Conservation (phyloP, 202 grass and related monocot genomes). For the Miscanthus sacchariflorus region DNA sequence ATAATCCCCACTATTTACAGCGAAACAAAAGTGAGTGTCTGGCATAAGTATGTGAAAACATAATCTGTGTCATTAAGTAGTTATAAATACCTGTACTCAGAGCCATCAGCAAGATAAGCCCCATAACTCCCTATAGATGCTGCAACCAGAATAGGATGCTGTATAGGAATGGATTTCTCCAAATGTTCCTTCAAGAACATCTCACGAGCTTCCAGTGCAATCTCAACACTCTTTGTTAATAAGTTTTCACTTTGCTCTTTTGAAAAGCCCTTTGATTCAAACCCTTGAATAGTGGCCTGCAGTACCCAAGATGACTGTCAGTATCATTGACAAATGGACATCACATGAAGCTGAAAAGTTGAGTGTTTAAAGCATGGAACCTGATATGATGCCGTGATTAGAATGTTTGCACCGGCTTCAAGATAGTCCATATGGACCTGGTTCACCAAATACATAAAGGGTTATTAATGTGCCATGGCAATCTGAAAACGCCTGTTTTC, state of each 20-base stretch:
- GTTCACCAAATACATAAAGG: constrained; percentile 36
- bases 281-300: constrained; percentile 96
- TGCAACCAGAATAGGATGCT: constrained; percentile 76
- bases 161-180: constrained; percentile 38
- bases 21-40: constrained; percentile 22
- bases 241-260: constrained; percentile 74
- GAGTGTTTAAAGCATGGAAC: constrained; percentile 40
- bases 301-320: constrained; percentile 43
- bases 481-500: constrained; percentile 18
- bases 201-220: constrained; percentile 80
- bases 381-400: constrained; percentile 98
- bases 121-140: constrained; percentile 96
- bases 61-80: background rate
- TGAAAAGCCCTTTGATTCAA: constrained; percentile 77
- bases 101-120: constrained; percentile 97
- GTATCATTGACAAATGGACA: background rate
- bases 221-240: constrained; percentile 75
- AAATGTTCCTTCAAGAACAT: constrained; percentile 63
- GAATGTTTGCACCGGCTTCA: constrained; percentile 86
- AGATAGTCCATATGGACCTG: constrained; percentile 98
- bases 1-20: constrained; percentile 79
- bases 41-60: constrained; percentile 1
- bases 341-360: constrained; percentile 20
- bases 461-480: constrained; percentile 26
- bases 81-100: constrained; percentile 85